A percentile compares a stretch with the other conserved stretches of the same genome.
Evolutionary conservation across 768 basidiomycete species (phyloP).

Genomic region (Sutorius australiensis): DNA sequence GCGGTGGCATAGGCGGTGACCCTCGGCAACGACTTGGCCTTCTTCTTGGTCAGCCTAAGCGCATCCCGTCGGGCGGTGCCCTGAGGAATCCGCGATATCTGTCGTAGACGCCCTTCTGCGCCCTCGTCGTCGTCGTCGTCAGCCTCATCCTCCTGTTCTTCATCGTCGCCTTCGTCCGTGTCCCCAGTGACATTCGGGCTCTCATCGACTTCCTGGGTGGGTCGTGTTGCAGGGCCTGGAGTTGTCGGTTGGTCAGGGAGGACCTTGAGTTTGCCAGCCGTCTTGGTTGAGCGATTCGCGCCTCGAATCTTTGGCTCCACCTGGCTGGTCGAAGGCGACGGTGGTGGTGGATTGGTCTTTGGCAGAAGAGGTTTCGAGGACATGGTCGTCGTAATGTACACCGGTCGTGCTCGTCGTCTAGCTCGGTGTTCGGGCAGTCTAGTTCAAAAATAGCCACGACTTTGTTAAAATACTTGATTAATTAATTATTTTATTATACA

Average conservation of each 20-base stretch:
- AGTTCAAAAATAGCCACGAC: conserved; percentile 10
- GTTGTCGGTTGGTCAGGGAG: conserved; percentile 80
- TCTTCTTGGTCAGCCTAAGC: conserved; percentile 86
- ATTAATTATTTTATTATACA: not conserved
- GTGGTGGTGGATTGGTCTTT: conserved; percentile 24
- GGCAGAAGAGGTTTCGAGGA: conserved; percentile 31
- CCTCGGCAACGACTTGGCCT: conserved; percentile 84
- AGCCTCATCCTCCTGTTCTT: conserved; percentile 49
- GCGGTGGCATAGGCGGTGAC: conserved; percentile 98
- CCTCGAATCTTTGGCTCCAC: conserved; percentile 59
- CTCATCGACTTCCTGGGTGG: conserved; percentile 35
- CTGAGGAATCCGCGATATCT: conserved; percentile 89
- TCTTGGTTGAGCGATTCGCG: conserved; percentile 76
- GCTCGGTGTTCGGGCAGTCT: conserved; percentile 5
- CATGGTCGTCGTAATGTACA: conserved; percentile 7
- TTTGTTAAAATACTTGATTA: not conserved
- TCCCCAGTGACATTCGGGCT: conserved; percentile 50
- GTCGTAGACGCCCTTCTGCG: conserved; percentile 56
- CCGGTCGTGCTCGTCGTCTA: conserved; percentile 14
- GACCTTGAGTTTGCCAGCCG: conserved; percentile 83
- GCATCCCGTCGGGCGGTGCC: conserved; percentile 93
- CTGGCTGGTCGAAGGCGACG: conserved; percentile 5
- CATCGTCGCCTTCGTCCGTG: conserved; percentile 70
- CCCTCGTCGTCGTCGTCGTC: conserved; percentile 50
- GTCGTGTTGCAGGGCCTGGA: conserved; percentile 29